phyloP scores from a whole-genome alignment of 2,329 filamentous ascomycete species.

The Penicillium thymicola region DNA sequence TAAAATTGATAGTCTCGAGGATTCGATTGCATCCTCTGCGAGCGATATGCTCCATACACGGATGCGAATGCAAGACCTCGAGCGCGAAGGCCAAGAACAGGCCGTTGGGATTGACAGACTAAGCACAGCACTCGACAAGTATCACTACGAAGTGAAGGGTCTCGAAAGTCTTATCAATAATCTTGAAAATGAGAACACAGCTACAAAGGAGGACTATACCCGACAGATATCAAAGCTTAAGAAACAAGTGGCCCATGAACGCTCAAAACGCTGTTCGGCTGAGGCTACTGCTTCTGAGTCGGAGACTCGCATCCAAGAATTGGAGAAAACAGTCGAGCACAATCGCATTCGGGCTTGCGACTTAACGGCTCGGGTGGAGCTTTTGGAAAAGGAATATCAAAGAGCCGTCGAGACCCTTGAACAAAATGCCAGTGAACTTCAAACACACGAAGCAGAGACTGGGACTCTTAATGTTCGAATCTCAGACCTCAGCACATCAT shows the following conservation, averaged over 20 bases:
- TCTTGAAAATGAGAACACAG: slow-evolving; percentile 40
- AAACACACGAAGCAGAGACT: slow-evolving; percentile 35
- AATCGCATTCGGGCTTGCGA: slow-evolving; percentile 36
- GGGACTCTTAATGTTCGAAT: slow-evolving; percentile 43
- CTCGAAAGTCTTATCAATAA: slow-evolving; percentile 43
- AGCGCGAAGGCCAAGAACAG: slow-evolving; percentile 41
- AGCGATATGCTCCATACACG: slow-evolving; percentile 46
- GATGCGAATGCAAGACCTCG: slow-evolving; percentile 43
- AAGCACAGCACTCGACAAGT: slow-evolving; percentile 43
- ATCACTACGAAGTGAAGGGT: slow-evolving; percentile 42
- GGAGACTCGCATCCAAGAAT: slow-evolving; percentile 36
- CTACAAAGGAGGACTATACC: slow-evolving; percentile 27
- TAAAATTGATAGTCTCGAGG: slow-evolving; percentile 39
- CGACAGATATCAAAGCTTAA: slow-evolving; percentile 35
- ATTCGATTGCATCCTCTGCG: slow-evolving; percentile 41
- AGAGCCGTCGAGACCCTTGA: slow-evolving; percentile 23
- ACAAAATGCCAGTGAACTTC: slow-evolving; percentile 20
- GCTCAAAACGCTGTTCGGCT: slow-evolving; percentile 31
- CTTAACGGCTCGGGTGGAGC: slow-evolving; percentile 33
- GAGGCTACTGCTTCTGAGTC: slow-evolving; percentile 36
- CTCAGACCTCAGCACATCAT: slow-evolving; percentile 39
- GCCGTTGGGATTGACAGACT: slow-evolving; percentile 42
- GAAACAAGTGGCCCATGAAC: slow-evolving; percentile 33
- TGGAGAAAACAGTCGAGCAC: slow-evolving; percentile 34
- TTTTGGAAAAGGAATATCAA: slow-evolving; percentile 33